Conservation (phyloP, 1,139 yeast species). For the Kurtzmaniella natalensis region DNA sequence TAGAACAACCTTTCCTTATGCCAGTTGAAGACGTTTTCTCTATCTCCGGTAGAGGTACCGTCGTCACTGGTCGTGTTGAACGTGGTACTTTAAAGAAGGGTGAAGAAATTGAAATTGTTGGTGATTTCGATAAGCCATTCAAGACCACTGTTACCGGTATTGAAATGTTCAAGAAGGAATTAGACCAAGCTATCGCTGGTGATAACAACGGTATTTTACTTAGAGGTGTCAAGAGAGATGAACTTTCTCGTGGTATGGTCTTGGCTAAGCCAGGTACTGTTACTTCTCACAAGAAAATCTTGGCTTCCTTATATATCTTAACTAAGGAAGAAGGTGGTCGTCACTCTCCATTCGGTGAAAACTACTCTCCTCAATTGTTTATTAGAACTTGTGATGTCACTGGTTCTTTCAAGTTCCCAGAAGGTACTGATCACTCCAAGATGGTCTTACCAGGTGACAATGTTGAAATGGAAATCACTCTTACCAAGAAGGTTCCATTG, state of each 20-base stretch:
- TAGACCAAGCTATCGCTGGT: constrained; percentile 90
- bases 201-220: constrained; percentile 95
- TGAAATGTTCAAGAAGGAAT: constrained; percentile 93
- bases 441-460: constrained; percentile 99
- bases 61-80: constrained; percentile 98
- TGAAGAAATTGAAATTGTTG: constrained; percentile 96
- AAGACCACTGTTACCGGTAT: constrained; percentile 95
- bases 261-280: constrained; percentile 89
- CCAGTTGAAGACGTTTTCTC: constrained; percentile 98
- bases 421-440: constrained; percentile 75
- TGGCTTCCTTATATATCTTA: constrained; percentile 89
- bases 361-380: constrained; percentile 98
- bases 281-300: constrained; percentile 89
- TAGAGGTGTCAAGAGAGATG: constrained; percentile 98
- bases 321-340: constrained; percentile 99
- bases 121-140: constrained; percentile 79
- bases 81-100: constrained; percentile 97
- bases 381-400: constrained; percentile 96
- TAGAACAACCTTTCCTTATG: constrained; percentile 94
- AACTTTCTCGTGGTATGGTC: constrained; percentile 96
- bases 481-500: constrained; percentile 88
- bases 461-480: constrained; percentile 90
- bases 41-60: constrained; percentile 99
- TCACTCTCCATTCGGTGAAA: constrained; percentile 93
- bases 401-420: constrained; percentile 87